Conservation (phyloP, 2,329 filamentous ascomycete species). For the Botryotinia narcissicola region DNA sequence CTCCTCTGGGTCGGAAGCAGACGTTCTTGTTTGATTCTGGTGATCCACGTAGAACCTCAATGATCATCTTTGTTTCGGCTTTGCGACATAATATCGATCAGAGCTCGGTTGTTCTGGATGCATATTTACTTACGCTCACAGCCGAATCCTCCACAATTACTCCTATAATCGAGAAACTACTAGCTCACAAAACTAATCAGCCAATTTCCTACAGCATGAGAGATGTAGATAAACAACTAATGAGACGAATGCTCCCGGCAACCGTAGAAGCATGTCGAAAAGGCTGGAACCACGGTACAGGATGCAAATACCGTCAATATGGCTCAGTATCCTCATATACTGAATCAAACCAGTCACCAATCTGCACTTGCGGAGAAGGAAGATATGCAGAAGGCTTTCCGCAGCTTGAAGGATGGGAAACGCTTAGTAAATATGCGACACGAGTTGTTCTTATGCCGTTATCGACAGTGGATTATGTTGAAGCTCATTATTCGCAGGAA, state of each 20-base stretch:
- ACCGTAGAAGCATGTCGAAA: constrained; percentile 21
- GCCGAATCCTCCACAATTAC: not conserved
- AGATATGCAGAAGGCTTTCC: not conserved
- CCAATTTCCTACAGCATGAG: not conserved
- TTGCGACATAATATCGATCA: constrained; percentile 21
- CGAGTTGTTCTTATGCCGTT: constrained; percentile 2
- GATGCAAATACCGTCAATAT: not conserved
- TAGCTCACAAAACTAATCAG: not conserved
- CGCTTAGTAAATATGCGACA: not conserved
- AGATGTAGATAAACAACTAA: constrained; percentile 11
- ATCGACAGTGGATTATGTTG: not conserved
- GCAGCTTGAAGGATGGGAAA: not conserved
- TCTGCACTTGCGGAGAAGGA: not conserved
- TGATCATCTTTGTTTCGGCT: constrained; percentile 9
- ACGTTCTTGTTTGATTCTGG: not conserved
- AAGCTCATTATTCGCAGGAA: not conserved
- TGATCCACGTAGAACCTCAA: not conserved
- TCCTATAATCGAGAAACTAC: not conserved
- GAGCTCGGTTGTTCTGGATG: constrained; percentile 23
- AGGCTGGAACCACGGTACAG: constrained; percentile 17
- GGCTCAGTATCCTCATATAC: not conserved
- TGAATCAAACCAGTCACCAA: not conserved
- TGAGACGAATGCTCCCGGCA: constrained; percentile 19
- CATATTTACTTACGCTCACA: constrained; percentile 14
- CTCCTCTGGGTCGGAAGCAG: not conserved